Percentiles rank a stretch among this genome's conserved stretches.
These are phyloP conservation scores for Fomitopsis palustris DNA, from an alignment of 1,284 basidiomycete genomes.

Conservation along the genomic window DNA sequence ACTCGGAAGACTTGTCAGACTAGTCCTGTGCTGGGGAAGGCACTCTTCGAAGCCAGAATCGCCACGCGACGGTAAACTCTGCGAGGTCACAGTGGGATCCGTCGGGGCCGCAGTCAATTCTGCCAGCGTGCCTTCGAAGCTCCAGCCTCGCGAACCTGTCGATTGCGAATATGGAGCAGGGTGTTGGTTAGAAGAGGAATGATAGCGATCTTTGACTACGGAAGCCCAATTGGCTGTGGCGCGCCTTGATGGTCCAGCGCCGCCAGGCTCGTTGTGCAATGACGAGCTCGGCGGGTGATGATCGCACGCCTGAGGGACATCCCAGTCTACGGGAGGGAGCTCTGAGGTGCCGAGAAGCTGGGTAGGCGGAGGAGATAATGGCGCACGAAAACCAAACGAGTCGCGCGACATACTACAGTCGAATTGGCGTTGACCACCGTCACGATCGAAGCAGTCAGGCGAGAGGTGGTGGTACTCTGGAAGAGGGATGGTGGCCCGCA, in stretches of 20 bases:
- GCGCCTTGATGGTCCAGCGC: not conserved
- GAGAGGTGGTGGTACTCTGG: conserved; percentile 12
- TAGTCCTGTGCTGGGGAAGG: conserved; percentile 9
- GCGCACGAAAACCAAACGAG: conserved; percentile 11
- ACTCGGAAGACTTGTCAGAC: conserved; percentile 1
- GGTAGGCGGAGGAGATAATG: conserved; percentile 23
- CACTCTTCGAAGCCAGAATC: conserved; percentile 23
- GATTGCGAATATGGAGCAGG: not conserved
- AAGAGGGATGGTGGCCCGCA: conserved; percentile 20
- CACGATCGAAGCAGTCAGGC: conserved; percentile 3
- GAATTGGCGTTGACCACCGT: conserved; percentile 7
- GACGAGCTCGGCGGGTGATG: not conserved
- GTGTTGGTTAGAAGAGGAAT: not conserved
- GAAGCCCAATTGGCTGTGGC: not conserved
- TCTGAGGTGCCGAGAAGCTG: conserved; percentile 13
- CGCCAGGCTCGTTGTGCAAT: not conserved
- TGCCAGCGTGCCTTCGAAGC: conserved; percentile 10
- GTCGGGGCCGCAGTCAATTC: conserved; percentile 2
- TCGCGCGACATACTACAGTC: conserved; percentile 19
- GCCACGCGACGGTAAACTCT: conserved; percentile 17
- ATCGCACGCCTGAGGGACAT: not conserved
- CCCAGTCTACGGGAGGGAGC: conserved; percentile 9
- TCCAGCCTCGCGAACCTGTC: conserved; percentile 14
- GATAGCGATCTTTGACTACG: not conserved
- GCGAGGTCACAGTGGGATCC: conserved; percentile 5